Evolutionary conservation across 2,329 filamentous ascomycete species (phyloP).

Genomic region (Arthrobotrys sinensis): DNA sequence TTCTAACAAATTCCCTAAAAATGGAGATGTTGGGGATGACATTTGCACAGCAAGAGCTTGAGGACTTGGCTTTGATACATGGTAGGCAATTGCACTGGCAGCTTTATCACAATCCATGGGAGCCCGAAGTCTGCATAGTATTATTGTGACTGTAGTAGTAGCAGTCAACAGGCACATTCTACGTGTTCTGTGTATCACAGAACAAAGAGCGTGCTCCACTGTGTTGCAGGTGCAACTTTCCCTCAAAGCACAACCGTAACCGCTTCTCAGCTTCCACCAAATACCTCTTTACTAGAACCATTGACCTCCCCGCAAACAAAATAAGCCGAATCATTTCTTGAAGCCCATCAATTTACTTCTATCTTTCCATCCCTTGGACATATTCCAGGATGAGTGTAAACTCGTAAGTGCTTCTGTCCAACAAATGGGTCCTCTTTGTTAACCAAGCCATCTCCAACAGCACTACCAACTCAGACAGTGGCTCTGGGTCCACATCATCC

Average conservation of each 20-base stretch:
- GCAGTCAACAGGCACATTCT: background rate
- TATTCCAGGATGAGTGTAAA: slow-evolving; percentile 6
- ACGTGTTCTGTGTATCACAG: background rate
- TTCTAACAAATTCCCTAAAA: too few relatives aligned
- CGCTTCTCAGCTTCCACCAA: background rate
- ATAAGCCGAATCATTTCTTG: background rate
- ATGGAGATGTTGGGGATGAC: too few relatives aligned
- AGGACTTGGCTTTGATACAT: too few relatives aligned
- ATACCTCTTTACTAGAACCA: slow-evolving; percentile 1
- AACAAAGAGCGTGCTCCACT: slow-evolving; percentile 9
- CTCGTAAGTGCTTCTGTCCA: background rate
- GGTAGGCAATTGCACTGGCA: too few relatives aligned
- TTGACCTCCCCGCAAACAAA: background rate
- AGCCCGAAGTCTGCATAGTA: background rate
- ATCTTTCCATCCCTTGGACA: background rate
- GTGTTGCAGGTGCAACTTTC: slow-evolving; percentile 3
- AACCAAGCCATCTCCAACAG: slow-evolving; percentile 1
- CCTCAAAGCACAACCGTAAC: background rate
- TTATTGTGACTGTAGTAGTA: background rate
- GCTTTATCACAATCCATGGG: background rate
- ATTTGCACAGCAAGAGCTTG: too few relatives aligned
- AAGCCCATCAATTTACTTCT: too few relatives aligned
- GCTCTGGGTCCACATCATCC: background rate
- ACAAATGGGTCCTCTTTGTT: background rate
- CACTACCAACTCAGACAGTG: background rate